These are phyloP conservation scores for Eucalyptus cloeziana DNA, from an alignment of 345 rosid species.

Conservation along the genomic window DNA sequence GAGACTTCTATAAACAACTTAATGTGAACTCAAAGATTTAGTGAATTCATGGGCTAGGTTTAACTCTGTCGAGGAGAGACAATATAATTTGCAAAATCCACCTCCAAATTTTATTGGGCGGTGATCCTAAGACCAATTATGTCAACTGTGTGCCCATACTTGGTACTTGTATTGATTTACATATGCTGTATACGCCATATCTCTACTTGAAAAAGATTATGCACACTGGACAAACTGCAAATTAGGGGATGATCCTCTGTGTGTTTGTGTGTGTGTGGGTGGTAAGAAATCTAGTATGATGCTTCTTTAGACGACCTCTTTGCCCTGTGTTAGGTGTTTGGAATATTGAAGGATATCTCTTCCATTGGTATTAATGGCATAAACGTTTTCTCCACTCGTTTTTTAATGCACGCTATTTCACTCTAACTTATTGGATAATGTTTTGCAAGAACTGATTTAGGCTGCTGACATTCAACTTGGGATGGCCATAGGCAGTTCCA, in stretches of 20 bases:
- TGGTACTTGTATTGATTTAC: background rate
- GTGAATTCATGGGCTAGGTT: background rate
- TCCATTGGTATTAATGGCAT: background rate
- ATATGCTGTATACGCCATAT: background rate
- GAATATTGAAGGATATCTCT: background rate
- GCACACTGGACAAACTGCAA: background rate
- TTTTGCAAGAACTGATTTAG: slow-evolving; percentile 27
- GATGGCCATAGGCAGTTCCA: slow-evolving; percentile 94
- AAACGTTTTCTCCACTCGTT: background rate
- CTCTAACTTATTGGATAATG: background rate
- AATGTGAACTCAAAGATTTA: background rate
- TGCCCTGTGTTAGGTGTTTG: background rate
- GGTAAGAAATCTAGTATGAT: background rate
- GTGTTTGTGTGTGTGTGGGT: background rate
- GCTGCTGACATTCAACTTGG: slow-evolving; percentile 97
- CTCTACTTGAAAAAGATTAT: background rate
- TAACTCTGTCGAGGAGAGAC: background rate
- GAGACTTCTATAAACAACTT: background rate
- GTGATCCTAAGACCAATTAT: background rate
- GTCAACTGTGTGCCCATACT: background rate
- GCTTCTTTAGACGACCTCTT: background rate
- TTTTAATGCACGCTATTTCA: background rate
- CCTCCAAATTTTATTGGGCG: background rate
- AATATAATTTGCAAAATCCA: background rate
- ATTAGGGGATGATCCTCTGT: background rate